phyloP scores from a whole-genome alignment of 768 basidiomycete genomes.

The Podaxis sp. region DNA sequence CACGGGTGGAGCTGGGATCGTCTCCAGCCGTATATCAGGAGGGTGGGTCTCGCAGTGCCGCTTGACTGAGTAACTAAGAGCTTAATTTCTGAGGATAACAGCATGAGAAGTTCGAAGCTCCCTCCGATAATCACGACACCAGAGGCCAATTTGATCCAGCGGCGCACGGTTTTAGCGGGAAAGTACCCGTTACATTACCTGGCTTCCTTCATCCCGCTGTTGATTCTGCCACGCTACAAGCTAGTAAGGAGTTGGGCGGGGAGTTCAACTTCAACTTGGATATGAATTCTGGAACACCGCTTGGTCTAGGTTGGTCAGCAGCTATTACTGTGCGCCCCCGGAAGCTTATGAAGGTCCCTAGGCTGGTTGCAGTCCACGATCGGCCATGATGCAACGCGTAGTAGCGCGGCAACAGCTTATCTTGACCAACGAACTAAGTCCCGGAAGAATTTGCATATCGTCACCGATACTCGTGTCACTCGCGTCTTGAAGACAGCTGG shows the following conservation, averaged over 20 bases:
- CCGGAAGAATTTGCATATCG: constrained; percentile 28
- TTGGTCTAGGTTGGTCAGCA: constrained; percentile 7
- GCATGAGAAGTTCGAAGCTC: constrained; percentile 19
- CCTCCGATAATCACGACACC: constrained; percentile 17
- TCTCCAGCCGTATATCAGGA: constrained; percentile 25
- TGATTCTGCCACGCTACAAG: constrained; percentile 21
- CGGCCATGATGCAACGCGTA: constrained; percentile 11
- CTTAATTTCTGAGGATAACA: constrained; percentile 14
- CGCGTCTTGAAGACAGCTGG: constrained; percentile 15
- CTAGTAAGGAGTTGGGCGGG: constrained; percentile 14
- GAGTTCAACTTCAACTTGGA: constrained; percentile 15
- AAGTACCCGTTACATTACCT: constrained; percentile 17
- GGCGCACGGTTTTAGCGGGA: constrained; percentile 20
- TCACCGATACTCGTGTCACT: constrained; percentile 27
- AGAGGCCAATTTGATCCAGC: constrained; percentile 20
- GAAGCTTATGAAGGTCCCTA: neutral
- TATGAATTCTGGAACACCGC: constrained; percentile 12
- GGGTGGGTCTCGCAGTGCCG: constrained; percentile 15
- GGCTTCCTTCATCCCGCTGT: constrained; percentile 16
- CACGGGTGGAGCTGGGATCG: constrained; percentile 30
- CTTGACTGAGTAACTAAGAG: neutral
- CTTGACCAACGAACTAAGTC: constrained; percentile 19
- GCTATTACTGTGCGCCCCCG: neutral
- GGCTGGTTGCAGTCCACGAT: constrained; percentile 15
- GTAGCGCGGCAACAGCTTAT: constrained; percentile 15